Conservation (phyloP, 345 rosid genomes). For the Camelina hispida region DNA sequence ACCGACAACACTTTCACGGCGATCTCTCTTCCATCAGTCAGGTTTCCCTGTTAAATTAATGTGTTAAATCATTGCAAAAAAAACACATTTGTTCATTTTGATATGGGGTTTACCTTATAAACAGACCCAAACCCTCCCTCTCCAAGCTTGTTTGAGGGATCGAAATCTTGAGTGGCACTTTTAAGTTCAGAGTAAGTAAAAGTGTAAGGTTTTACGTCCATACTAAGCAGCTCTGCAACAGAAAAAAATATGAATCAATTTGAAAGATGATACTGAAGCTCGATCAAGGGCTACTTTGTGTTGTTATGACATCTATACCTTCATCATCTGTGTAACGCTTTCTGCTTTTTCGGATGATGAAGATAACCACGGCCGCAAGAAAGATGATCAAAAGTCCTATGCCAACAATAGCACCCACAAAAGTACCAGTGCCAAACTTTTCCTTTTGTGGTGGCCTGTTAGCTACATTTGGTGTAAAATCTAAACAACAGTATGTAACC, state of each 20-base stretch:
- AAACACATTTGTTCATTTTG: background rate
- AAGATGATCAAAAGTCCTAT: constrained; percentile 37
- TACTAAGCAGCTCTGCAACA: constrained; percentile 49
- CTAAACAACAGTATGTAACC: constrained; percentile 39
- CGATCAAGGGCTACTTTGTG: background rate
- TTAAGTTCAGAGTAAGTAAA: constrained; percentile 59
- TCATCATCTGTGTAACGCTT: constrained; percentile 45
- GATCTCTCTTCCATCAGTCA: constrained; percentile 42
- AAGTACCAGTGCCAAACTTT: constrained; percentile 17
- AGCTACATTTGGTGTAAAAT: constrained; percentile 15
- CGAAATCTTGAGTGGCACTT: constrained; percentile 61
- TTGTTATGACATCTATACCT: constrained; percentile 44
- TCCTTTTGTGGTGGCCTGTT: constrained; percentile 45
- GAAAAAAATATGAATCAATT: background rate
- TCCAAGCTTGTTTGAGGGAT: constrained; percentile 60
- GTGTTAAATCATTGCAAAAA: background rate
- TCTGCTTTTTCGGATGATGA: constrained; percentile 46
- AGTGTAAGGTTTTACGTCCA: constrained; percentile 58
- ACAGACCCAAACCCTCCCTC: constrained; percentile 66
- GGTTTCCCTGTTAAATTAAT: constrained; percentile 25
- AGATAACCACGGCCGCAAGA: constrained; percentile 32
- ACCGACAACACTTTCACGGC: constrained; percentile 65
- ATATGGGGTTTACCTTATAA: background rate
- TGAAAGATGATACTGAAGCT: background rate
- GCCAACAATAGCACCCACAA: constrained; percentile 31